Percentiles rank a stretch among this genome's conserved stretches.
phyloP scores from a whole-genome alignment of 768 basidiomycete species.

The Saitozyma podzolica region DNA sequence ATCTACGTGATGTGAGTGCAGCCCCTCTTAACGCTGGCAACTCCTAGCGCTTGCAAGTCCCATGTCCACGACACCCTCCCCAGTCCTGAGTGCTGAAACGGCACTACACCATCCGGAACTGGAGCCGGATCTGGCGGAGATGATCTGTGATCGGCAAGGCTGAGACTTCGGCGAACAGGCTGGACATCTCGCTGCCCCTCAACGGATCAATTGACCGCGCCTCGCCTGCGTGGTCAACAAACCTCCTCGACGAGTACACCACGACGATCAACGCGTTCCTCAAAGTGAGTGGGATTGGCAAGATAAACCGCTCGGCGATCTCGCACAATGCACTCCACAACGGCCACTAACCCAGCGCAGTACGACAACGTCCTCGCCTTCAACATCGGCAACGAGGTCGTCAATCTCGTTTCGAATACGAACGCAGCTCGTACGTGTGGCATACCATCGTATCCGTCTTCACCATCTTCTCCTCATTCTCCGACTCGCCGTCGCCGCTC shows the following conservation, averaged over 20 bases:
- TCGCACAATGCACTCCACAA: not conserved
- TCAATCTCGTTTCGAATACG: constrained; percentile 61
- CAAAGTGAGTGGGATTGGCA: constrained; percentile 21
- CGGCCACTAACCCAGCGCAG: constrained; percentile 49
- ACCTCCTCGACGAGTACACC: constrained; percentile 74
- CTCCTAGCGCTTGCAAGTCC: no score
- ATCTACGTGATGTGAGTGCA: constrained; percentile 89
- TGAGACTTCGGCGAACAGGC: constrained; percentile 56
- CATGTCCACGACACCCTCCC: no score
- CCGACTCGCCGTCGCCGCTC: not conserved
- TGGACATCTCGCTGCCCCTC: constrained; percentile 80
- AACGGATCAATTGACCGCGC: constrained; percentile 74
- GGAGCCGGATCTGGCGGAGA: no score
- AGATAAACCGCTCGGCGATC: not conserved
- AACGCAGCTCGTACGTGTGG: constrained; percentile 58
- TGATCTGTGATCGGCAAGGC: no score
- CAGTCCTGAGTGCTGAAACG: no score
- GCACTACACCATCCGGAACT: no score
- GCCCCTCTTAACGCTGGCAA: no score
- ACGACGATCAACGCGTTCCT: constrained; percentile 74
- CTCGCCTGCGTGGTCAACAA: constrained; percentile 75
- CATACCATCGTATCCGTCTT: not conserved
- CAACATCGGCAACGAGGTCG: constrained; percentile 84
- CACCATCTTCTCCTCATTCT: not conserved
- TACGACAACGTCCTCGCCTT: constrained; percentile 88